Base-by-base conservation (phyloP, 495 filamentous ascomycete genomes). In the Tetracladium marchalianum region DNA sequence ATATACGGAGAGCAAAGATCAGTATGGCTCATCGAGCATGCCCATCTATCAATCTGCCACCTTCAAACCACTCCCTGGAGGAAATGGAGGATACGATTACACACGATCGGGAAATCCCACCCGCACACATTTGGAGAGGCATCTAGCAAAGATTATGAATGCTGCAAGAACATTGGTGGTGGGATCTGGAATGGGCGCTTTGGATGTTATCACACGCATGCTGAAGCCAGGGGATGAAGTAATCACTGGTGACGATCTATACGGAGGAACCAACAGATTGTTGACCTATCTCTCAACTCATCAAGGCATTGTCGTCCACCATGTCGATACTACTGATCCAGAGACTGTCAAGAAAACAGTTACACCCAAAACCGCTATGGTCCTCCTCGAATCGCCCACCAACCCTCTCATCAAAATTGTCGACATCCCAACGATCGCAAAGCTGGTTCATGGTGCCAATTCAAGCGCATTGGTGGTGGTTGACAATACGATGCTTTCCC, bases 31-130 rank as follows among this genome's bases (percentile, higher is more conserved):
- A 37, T 92, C 85, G 55, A 94, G 87, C 60, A 84, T 92, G 55
- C 92, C 92, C 35, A 96, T 98, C 59, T 98, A 98, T 64, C 92
- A 95, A 80, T 90, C 85, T 42, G 92, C 92, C 37, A 98, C 92
- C 33, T 98, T 98, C 72, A 97, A 97, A 66, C 92, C 96, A 69
- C 77, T 78, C 43, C 66, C 74, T 46, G 77, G 73, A 50, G 78
- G 76, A 45, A 83, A 78, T 36, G 71, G 69, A 44, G 90, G 96
- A 64, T 98, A 97, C 69, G 92, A 98, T 72, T 98, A 98, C 73
- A 95, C 92, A 33, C 82, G 92, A 18, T 95, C 88, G 31, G 92
- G 92, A 24, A 98, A 98, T 60, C 92, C 92, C 13, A 98, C 92
- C 39, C 79, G 92, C 39, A 95, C 90, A 17, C 93, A 97, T 59